Base-by-base conservation (phyloP, 768 basidiomycete genomes). In the Calocybe gangraenosa region DNA sequence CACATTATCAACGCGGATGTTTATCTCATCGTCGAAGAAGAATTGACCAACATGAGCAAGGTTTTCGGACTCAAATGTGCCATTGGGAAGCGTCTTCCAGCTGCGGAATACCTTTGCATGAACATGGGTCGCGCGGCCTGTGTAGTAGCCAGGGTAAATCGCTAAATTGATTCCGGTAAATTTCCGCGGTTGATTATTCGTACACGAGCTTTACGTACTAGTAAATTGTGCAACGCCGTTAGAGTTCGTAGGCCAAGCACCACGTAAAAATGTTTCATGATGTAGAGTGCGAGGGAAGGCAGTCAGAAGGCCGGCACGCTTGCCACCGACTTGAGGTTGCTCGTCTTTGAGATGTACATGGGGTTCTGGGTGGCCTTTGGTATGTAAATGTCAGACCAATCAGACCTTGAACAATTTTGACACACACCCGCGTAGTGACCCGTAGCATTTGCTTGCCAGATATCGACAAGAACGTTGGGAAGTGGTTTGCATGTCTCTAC, bases 401-500 rank as follows among this genome's bases (percentile, higher is more conserved):
- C 8, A 6, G n/a, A n/a, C 10, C 20, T 8, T 13, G n/a, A 2
- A 7, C 20, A 46, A 36, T 19, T 19, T n/a, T 9, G 40, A 22
- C 4, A 43, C 59, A 11, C 37, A 68, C 74, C 75, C n/a, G 76
- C 71, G 47, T 79, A 79, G 42, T 64, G 64, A 0, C 77, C 77
- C 0, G 77, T 79, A 5, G 77, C 71, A 48, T 79, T 79, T 3
- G 76, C 75, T 50, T 76, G 74, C 77, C 77, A 79, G 34, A 79
- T 73, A 47, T 79, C 77, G 2, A 79, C 76, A n/a, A 79, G 65
- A 25, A 76, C 74, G 42, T 79, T 75, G 0, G 76, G 75, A 0
- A 77, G 63, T 3, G 77, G 76, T 47, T 70, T 60, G 60, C 77
- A 79, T 13, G 77, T 78, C 49, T 79, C 71, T 0, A 79, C 72